Percentiles rank a stretch among this genome's conserved stretches.
phyloP scores from a whole-genome alignment of 169 alveolate genomes.

The Blepharisma undulans region DNA sequence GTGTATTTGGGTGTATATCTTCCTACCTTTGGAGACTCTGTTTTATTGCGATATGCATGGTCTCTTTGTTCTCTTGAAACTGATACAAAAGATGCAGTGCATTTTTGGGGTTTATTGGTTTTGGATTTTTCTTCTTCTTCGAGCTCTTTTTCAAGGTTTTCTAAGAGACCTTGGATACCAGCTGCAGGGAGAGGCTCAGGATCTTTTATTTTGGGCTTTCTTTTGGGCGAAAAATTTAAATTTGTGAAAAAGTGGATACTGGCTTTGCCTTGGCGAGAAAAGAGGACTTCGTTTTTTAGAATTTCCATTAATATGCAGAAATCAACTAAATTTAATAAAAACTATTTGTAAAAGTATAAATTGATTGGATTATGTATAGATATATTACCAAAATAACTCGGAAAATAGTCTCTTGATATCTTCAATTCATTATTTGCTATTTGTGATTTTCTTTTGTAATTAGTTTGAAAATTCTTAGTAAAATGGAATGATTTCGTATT shows the following conservation, averaged over 20 bases:
- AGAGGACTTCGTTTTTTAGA: not conserved
- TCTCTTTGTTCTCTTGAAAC: not conserved
- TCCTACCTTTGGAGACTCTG: slow-evolving; percentile 32
- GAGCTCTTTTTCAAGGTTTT: not conserved
- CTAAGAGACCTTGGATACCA: not conserved
- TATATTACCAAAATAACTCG: not conserved
- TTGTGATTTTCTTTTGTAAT: not conserved
- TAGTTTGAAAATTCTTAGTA: not conserved
- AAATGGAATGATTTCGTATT: not conserved
- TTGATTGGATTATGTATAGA: too few relatives aligned
- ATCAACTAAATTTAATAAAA: not conserved
- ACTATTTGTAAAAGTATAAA: too few relatives aligned
- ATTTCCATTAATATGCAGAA: not conserved
- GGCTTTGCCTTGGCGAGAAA: slow-evolving; percentile 18
- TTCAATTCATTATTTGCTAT: not conserved
- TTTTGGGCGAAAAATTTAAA: not conserved
- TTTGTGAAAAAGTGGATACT: not conserved
- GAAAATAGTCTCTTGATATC: not conserved
- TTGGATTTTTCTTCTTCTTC: not conserved
- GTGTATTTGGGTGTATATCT: not conserved
- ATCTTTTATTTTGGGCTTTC: not conserved
- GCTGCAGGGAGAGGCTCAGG: not conserved
- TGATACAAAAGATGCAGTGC: not conserved
- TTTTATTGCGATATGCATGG: slow-evolving; percentile 20
- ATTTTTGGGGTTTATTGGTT: not conserved